Base-by-base conservation (phyloP, 2,329 filamentous ascomycete species). In the Penicillium verrucosum region DNA sequence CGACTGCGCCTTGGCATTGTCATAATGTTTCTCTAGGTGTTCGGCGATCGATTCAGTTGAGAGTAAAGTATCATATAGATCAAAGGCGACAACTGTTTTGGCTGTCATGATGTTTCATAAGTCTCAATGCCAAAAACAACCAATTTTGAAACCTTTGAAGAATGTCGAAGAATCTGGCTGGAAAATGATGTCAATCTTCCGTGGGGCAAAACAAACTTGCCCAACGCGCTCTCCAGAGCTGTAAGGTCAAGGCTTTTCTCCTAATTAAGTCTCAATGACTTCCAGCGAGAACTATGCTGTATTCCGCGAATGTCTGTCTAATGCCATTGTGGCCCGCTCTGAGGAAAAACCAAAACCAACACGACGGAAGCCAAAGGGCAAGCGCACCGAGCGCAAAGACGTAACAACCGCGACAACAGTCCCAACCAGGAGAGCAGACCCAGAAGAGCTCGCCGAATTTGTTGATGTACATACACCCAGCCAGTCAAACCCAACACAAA, bases 381-480 rank as follows among this genome's bases (percentile, higher is more conserved):
- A 59, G 49, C 63, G 57, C 57, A 60, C 51, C 48, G 52, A 56
- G 25, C 59, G 57, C 29, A 59, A 57, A 53, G 59, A 57, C 18
- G 49, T 34, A 51, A 46, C 43, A 52, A 41, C 29, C 36, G 57
- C 21, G 59, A 60, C 25, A 45, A 56, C 34, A 42, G 32, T 27
- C 16, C 48, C 29, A 43, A 44, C 57, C 27, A 62, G 65, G 23
- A 60, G 65, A 51, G 68, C 73, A 18, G 78, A 84, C 63, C 83
- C 82, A 5, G 87, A 88, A 63, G 89, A 92, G 53, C 75, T 94
- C 23, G 83, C 85, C 27, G 91, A 95, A 1, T 95, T 95, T 73
- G 85, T 89, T 52, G 86, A 92, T 65, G 82, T 85, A 76, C 38
- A 66, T 61, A 18, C 21, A 43, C 41, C 34, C 38, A 18, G 14